A percentile compares a stretch with the other conserved stretches of the same genome.
Evolutionary conservation across 148 eudicot species (phyloP).

Genomic region (Persicaria maculosa): DNA sequence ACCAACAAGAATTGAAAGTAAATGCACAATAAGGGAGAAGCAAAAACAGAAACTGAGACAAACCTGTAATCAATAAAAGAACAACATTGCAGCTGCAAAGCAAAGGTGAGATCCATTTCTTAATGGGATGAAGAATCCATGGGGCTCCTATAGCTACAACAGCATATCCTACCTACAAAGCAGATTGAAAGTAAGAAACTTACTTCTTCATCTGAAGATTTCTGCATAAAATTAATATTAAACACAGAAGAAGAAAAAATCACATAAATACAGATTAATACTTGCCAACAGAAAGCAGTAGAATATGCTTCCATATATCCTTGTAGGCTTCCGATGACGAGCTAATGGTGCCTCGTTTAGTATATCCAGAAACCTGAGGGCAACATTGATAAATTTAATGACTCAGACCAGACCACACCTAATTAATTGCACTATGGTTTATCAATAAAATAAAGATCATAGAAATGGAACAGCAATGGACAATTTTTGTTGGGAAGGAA

Average conservation of each 20-base stretch:
- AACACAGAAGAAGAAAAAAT: conserved; percentile 1
- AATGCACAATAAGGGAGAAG: neutral
- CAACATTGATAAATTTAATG: neutral
- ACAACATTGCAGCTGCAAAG: conserved; percentile 82
- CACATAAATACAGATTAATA: conserved; percentile 18
- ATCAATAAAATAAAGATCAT: neutral
- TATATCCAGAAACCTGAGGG: conserved; percentile 76
- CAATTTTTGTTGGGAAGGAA: neutral
- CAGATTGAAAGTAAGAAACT: conserved; percentile 18
- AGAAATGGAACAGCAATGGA: neutral
- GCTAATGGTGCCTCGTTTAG: conserved; percentile 87
- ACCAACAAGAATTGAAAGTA: neutral
- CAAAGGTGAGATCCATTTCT: conserved; percentile 45
- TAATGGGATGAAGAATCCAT: conserved; percentile 61
- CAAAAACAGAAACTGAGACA: neutral
- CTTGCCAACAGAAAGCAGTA: conserved; percentile 89
- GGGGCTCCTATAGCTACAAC: conserved; percentile 68
- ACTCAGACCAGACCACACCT: neutral
- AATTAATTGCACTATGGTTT: neutral
- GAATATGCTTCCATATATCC: conserved; percentile 61
- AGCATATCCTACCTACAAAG: conserved; percentile 85
- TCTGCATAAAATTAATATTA: neutral
- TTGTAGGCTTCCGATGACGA: conserved; percentile 80
- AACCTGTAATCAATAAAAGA: conserved; percentile 76
- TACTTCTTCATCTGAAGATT: neutral